A percentile compares a stretch with the other conserved stretches of the same genome.
Conservation (phyloP, 2,329 filamentous ascomycete genomes). For the Exophiala spinifera region DNA sequence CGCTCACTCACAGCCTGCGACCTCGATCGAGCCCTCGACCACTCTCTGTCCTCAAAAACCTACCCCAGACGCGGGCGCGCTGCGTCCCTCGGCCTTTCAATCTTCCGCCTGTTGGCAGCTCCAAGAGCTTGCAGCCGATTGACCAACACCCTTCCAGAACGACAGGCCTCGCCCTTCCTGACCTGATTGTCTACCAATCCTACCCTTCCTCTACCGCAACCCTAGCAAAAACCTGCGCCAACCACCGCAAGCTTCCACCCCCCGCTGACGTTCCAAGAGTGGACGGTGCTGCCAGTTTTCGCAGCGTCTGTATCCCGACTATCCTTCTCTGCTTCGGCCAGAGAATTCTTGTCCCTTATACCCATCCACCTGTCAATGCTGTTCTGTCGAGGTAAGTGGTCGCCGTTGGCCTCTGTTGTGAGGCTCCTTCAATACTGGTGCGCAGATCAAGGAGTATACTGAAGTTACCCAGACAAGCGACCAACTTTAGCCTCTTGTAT, state of each 20-base stretch:
- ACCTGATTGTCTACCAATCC: slow-evolving; percentile 19
- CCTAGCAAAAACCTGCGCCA: slow-evolving; percentile 19
- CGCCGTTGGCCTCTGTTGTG: background rate
- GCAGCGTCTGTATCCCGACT: slow-evolving; percentile 5
- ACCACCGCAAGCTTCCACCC: slow-evolving; percentile 17
- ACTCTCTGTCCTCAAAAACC: background rate
- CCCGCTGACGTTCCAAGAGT: slow-evolving; percentile 20
- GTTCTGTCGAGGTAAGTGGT: slow-evolving; percentile 13
- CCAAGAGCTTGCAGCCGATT: slow-evolving; percentile 6
- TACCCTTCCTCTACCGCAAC: slow-evolving; percentile 10
- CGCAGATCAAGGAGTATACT: background rate
- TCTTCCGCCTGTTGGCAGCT: slow-evolving; percentile 10
- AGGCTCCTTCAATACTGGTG: background rate
- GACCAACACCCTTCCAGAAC: slow-evolving; percentile 19
- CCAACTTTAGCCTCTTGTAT: slow-evolving; percentile 3
- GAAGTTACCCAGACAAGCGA: background rate
- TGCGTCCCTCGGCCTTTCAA: slow-evolving; percentile 6
- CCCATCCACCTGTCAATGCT: slow-evolving; percentile 2
- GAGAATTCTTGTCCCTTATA: slow-evolving; percentile 5
- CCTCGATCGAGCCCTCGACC: background rate
- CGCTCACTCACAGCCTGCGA: background rate
- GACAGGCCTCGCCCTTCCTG: slow-evolving; percentile 16
- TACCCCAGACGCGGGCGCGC: slow-evolving; percentile 3
- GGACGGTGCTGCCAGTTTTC: slow-evolving; percentile 3
- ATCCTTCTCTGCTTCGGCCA: slow-evolving; percentile 10